Evolutionary conservation across 202 grass and related monocot species (phyloP), one percentile per base, ranked within the genome.

Genomic region (Elaeis oleifera): DNA sequence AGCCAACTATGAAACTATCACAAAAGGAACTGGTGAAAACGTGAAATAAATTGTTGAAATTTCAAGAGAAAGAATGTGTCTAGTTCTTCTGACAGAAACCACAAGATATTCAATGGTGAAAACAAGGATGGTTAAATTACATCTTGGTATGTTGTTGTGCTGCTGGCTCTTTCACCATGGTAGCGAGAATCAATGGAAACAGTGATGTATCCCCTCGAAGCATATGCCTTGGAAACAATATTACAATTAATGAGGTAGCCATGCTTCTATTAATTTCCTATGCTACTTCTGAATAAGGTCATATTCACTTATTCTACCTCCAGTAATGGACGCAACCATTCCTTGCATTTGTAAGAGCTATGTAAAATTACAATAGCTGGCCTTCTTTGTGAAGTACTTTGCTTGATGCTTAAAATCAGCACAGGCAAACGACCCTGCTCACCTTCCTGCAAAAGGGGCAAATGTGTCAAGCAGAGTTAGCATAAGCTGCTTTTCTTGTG

Each of bases 271-370:
- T 18, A 28, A 60, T 29, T n/a, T 60, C 23, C 24, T 14, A 36
- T 23, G 32, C 26, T n/a, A 29, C 25, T 31, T 31, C 28, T n/a
- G 17, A 27, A 32, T 17, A 27, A 17, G 27, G 36, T 14, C 36
- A 44, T 13, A 9, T 29, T 6, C 16, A 21, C 53, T 56, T 56
- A 22, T 56, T 22, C 9, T 60, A 60, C 58, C 58, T 60, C 58
- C 23, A 60, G 24, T 60, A 60, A n/a, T 60, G 58, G 90, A 5
- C 70, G 84, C 73, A 90, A 23, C 90, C 90, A 96, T 75, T 96
- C 90, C 66, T 96, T 96, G 76, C 90, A 90, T 71, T 90, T 81
- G 77, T 90, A 96, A 18, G 90, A 90, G 81, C 87, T 90, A 78
- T 90, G 90, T 56, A 96, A 67, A 57, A 96, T 60, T 56, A 96